phyloP scores from a whole-genome alignment of 192 early-diverging fungal species.

The Gryganskiella cystojenkinii region DNA sequence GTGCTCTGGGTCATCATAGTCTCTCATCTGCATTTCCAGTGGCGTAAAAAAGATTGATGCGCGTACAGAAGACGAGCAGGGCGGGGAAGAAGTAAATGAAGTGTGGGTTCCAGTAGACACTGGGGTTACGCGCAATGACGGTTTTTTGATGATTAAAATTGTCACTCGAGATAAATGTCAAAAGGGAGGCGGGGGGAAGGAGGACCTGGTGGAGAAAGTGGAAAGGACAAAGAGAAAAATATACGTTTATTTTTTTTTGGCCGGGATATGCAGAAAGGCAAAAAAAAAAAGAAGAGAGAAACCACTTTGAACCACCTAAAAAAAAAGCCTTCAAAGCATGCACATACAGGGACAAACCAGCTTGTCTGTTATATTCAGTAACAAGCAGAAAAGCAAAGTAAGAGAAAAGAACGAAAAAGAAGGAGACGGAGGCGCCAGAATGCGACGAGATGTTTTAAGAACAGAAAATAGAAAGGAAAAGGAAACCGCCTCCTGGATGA shows the following conservation, averaged over 20 bases:
- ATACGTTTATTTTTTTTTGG: no score
- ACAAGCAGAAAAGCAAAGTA: not conserved
- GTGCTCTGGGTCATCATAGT: conserved; percentile 13
- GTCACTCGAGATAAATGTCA: not conserved
- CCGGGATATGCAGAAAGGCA: not conserved
- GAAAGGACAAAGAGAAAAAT: not conserved
- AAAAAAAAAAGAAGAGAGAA: not conserved
- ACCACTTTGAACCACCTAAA: no score
- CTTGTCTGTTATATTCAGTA: no score
- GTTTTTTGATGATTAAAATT: no score
- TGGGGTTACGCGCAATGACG: no score
- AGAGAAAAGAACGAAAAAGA: not conserved
- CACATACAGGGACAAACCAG: not conserved
- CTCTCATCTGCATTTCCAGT: conserved; percentile 5
- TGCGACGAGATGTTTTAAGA: not conserved
- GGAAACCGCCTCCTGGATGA: no score
- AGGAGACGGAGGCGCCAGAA: not conserved
- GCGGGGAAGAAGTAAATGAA: no score
- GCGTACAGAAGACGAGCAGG: no score
- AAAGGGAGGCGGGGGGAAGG: not conserved
- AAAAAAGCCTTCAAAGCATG: not conserved
- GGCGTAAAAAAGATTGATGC: no score
- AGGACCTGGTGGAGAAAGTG: not conserved
- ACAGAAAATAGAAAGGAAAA: no score
- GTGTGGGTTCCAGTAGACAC: no score